Evolutionary conservation across 2,329 filamentous ascomycete species (phyloP), one percentile per base, ranked within the genome.

Genomic region (Penicillium sp.): DNA sequence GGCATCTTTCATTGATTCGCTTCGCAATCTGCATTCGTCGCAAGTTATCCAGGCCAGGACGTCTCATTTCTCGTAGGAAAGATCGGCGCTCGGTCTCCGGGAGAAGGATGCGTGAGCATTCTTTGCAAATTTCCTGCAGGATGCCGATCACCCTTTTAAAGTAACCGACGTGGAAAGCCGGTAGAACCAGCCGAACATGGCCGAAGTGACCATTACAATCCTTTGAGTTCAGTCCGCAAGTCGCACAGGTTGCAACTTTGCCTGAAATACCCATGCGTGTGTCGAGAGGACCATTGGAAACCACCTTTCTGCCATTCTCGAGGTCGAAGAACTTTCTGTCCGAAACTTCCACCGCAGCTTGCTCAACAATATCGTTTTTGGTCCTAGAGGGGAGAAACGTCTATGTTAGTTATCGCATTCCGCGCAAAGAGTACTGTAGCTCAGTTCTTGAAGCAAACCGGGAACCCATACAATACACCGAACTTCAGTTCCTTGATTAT

Each of bases 201-300:
- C 94, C 94, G 69, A 97, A 99, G 74, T 99, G 94, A 12, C 94
- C 94, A 65, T 91, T 94, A 74, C 94, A 99, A 62, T 88, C 86
- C 66, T 91, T 85, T 27, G 97, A 80, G 15, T 86, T 83, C 69
- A 92, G 85, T 46, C 89, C 85, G 71, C 94, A 99, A 14, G 94
- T 97, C 42, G 85, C 79, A 73, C 94, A 99, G 56, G 79, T 82
- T 23, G 85, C 89, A 3, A 79, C 83, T 75, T 97, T 97, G 71
- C 85, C 90, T 15, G 92, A 96, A 3, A 90, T 94, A 61, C 92
- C 92, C 79, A 99, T 84, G 69, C 89, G 89, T 59, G 85, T 82
- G 75, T 99, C 94, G 61, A 97, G 85, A 42, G 93, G 90, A 43
- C 94, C 94, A 79, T 97, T 85, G 55, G 83, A 80, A 55, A 89